A percentile compares a stretch with the other conserved stretches of the same genome.
Conservation (phyloP, 139 green algal genomes). For the Chlorella sp. region DNA sequence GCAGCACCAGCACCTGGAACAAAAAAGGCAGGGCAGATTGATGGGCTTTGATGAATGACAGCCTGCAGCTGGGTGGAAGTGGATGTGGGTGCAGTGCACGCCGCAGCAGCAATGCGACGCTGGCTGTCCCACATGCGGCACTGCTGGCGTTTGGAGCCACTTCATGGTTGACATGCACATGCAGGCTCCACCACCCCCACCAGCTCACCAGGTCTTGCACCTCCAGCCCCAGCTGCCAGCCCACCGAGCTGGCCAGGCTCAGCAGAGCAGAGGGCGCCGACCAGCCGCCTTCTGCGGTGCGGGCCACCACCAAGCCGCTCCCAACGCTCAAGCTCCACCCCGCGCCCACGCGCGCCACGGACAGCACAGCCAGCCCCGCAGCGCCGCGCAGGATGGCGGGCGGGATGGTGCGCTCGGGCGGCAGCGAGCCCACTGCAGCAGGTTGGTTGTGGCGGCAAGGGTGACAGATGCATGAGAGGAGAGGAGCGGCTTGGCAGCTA, state of each 20-base stretch:
- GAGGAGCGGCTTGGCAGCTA: too few relatives aligned
- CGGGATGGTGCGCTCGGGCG: conserved; percentile 59
- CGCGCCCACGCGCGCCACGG: conserved; percentile 53
- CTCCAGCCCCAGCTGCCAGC: conserved; percentile 15
- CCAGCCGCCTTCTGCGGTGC: conserved; percentile 30
- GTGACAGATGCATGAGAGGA: too few relatives aligned
- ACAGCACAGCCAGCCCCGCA: conserved; percentile 62
- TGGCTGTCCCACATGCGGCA: too few relatives aligned
- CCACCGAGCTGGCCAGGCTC: background rate
- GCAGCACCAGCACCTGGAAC: too few relatives aligned
- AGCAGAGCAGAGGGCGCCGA: conserved; percentile 9
- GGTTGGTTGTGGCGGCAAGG: too few relatives aligned
- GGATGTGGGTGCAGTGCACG: too few relatives aligned
- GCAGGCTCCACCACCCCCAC: too few relatives aligned
- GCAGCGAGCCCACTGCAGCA: conserved; percentile 36
- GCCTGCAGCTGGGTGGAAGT: too few relatives aligned
- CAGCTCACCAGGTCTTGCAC: conserved; percentile 33
- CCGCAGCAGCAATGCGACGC: conserved; percentile 48
- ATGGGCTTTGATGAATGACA: too few relatives aligned
- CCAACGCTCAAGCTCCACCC: conserved; percentile 67
- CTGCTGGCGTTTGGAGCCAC: too few relatives aligned
- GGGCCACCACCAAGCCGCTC: conserved; percentile 63
- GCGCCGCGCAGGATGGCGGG: conserved; percentile 56
- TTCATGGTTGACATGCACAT: too few relatives aligned
- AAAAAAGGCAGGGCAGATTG: too few relatives aligned